Percentiles rank a stretch among this genome's conserved stretches.
Evolutionary conservation across 148 eudicot genomes (phyloP).

Genomic region (Chenopodium quinoa): DNA sequence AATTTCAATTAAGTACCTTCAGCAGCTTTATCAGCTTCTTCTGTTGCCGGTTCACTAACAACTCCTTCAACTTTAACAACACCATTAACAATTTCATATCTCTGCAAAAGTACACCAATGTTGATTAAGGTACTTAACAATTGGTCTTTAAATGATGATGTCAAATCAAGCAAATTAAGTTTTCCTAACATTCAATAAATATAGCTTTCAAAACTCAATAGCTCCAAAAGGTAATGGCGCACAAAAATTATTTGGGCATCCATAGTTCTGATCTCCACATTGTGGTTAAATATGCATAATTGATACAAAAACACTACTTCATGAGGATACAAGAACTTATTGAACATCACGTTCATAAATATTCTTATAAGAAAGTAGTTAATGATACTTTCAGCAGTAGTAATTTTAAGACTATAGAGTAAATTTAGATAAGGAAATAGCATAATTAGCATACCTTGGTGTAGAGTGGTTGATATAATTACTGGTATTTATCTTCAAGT

Average conservation of each 20-base stretch:
- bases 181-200: not conserved
- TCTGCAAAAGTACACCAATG: slow-evolving; percentile 34
- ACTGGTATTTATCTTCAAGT: slow-evolving; percentile 88
- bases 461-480: slow-evolving; percentile 73
- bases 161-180: not conserved
- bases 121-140: not conserved
- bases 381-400: not conserved
- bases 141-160: not conserved
- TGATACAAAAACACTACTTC: not conserved
- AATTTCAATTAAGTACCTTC: slow-evolving; percentile 38
- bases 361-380: not conserved
- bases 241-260: not conserved
- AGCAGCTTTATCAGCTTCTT: slow-evolving; percentile 37
- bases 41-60: slow-evolving; percentile 35
- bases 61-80: slow-evolving; percentile 67
- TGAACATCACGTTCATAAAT: not conserved
- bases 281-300: not conserved
- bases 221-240: not conserved
- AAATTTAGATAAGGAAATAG: not conserved
- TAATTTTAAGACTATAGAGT: too few species aligned
- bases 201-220: not conserved
- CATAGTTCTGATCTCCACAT: not conserved
- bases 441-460: slow-evolving; percentile 46
- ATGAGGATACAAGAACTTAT: not conserved
- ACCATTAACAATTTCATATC: slow-evolving; percentile 87